Percentiles rank a stretch among this genome's conserved stretches.
Evolutionary conservation across 495 filamentous ascomycete species (phyloP).

Genomic region (Xylaria venustula): DNA sequence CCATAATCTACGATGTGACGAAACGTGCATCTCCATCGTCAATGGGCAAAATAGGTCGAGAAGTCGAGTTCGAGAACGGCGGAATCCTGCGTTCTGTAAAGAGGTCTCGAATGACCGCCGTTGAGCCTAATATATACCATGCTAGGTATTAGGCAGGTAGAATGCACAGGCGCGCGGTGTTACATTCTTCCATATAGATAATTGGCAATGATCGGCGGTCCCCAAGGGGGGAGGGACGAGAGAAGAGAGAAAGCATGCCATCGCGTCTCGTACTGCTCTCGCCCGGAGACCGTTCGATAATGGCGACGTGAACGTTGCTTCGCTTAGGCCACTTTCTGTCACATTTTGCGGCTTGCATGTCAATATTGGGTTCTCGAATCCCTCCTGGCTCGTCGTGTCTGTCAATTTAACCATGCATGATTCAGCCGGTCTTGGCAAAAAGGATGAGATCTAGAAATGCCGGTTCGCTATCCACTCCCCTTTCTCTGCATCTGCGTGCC

Average conservation of each 20-base stretch:
- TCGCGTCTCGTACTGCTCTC: no score
- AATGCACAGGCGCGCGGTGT: constrained; percentile 16
- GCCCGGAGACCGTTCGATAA: constrained; percentile 23
- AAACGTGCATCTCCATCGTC: not conserved
- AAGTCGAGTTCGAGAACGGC: no score
- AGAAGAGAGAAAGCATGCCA: no score
- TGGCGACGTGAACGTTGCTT: constrained; percentile 13
- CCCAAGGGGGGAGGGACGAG: constrained; percentile 1
- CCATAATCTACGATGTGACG: not conserved
- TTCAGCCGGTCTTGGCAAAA: constrained; percentile 33
- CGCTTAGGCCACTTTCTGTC: not conserved
- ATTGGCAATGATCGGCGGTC: constrained; percentile 9
- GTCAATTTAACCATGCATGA: constrained; percentile 31
- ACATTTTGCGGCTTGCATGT: constrained; percentile 10
- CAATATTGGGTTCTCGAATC: constrained; percentile 18
- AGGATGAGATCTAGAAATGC: constrained; percentile 12
- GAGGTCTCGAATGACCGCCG: constrained; percentile 2
- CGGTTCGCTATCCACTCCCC: not conserved
- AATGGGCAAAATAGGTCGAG: not conserved
- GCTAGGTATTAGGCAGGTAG: no score
- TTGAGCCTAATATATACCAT: constrained; percentile 10
- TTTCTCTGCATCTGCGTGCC: not conserved
- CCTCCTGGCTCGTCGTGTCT: not conserved
- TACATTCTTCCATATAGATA: constrained; percentile 13
- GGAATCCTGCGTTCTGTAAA: no score